Percentiles rank a stretch among this genome's conserved stretches.
These are phyloP conservation scores for Hortiboletus flavorubellus DNA, from an alignment of 768 basidiomycete species.

Conservation along the genomic window DNA sequence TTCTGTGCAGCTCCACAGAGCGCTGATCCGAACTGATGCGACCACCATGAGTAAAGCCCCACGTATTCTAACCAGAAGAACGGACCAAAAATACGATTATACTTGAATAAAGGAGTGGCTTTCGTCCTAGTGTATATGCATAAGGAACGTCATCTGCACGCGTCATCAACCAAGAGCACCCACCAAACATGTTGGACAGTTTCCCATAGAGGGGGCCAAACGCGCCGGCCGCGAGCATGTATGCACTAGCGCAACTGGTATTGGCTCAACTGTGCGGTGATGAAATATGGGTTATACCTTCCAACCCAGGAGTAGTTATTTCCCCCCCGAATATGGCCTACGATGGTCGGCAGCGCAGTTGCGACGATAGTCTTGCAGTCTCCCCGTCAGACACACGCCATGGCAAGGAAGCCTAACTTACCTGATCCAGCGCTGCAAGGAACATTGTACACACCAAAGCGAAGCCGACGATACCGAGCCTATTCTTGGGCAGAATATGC, in stretches of 20 bases:
- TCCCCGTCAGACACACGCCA: not conserved
- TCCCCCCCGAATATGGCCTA: constrained; percentile 57
- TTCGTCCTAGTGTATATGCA: constrained; percentile 43
- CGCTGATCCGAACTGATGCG: constrained; percentile 67
- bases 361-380: constrained; percentile 53
- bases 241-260: constrained; percentile 45
- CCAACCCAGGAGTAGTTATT: constrained; percentile 70
- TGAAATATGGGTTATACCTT: constrained; percentile 37
- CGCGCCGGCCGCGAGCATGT: constrained; percentile 64
- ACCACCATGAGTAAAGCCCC: not conserved
- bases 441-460: constrained; percentile 27
- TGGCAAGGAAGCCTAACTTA: constrained; percentile 15
- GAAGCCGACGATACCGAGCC: constrained; percentile 20
- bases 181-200: constrained; percentile 54
- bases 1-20: constrained; percentile 77
- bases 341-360: constrained; percentile 70
- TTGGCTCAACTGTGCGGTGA: not conserved
- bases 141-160: not conserved
- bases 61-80: not conserved
- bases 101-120: constrained; percentile 61
- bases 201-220: constrained; percentile 75
- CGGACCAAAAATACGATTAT: constrained; percentile 66
- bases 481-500: constrained; percentile 44
- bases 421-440: constrained; percentile 54
- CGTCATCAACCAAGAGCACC: not conserved